A percentile compares a stretch with the other conserved stretches of the same genome.
Evolutionary conservation across 352 stramenopile genomes (phyloP).

Genomic region (Phytophthora rubi): DNA sequence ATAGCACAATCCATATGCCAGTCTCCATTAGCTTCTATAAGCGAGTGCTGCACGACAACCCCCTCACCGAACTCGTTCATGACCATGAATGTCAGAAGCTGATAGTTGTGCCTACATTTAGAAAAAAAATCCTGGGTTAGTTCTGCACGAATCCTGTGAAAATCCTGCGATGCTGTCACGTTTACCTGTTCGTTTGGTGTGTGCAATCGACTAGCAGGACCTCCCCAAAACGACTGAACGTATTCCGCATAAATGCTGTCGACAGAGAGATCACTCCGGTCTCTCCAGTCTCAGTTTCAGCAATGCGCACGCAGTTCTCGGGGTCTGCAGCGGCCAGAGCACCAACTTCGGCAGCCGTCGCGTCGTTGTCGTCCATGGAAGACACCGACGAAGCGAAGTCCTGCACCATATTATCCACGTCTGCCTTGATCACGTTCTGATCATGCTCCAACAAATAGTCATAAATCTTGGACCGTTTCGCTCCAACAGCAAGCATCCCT

Average conservation of each 20-base stretch:
- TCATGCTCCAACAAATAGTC: slow-evolving; percentile 22
- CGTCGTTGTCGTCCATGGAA: slow-evolving; percentile 9
- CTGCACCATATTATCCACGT: slow-evolving; percentile 16
- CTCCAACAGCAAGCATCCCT: slow-evolving; percentile 11
- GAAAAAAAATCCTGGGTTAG: too few species aligned
- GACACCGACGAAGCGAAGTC: neutral
- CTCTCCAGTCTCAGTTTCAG: slow-evolving; percentile 1
- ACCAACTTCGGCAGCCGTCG: neutral
- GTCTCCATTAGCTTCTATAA: slow-evolving; percentile 13
- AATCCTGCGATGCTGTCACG: too few species aligned
- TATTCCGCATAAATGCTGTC: neutral
- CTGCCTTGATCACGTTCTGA: slow-evolving; percentile 20
- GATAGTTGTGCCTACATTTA: slow-evolving; percentile 27
- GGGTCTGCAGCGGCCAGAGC: slow-evolving; percentile 1
- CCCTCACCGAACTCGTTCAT: slow-evolving; percentile 29
- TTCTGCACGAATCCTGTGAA: too few species aligned
- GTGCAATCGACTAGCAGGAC: slow-evolving; percentile 18
- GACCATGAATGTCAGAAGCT: slow-evolving; percentile 17
- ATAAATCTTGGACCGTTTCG: slow-evolving; percentile 17
- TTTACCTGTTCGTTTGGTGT: slow-evolving; percentile 24
- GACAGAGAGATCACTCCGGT: slow-evolving; percentile 16
- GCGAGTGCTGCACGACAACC: slow-evolving; percentile 11
- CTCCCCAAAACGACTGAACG: slow-evolving; percentile 20
- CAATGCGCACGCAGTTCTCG: neutral
- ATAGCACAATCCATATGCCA: slow-evolving; percentile 26